phyloP scores from a whole-genome alignment of 1,139 yeast genomes.

The Sugiyamaella pinicola region DNA sequence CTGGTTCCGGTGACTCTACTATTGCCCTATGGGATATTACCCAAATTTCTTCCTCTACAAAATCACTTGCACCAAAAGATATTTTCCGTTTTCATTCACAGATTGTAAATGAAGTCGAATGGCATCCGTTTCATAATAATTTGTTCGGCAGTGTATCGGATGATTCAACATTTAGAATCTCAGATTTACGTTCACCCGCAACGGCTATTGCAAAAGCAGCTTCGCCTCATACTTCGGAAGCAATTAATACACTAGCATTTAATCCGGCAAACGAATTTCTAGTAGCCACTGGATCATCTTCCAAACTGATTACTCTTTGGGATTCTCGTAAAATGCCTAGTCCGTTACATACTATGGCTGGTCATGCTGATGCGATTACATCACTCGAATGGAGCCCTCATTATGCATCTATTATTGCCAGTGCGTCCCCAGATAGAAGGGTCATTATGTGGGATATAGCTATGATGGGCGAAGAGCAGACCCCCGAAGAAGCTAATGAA shows the following conservation, averaged over 20 bases:
- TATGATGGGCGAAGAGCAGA: slow-evolving; percentile 41
- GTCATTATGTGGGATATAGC: slow-evolving; percentile 72
- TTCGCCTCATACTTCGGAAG: slow-evolving; percentile 32
- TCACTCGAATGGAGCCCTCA: slow-evolving; percentile 77
- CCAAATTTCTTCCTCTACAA: slow-evolving; percentile 25
- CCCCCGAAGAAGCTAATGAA: slow-evolving; percentile 36
- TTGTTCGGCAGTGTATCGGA: slow-evolving; percentile 75
- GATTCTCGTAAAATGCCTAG: slow-evolving; percentile 57
- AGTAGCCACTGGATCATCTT: slow-evolving; percentile 69
- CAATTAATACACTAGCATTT: slow-evolving; percentile 65
- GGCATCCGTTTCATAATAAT: slow-evolving; percentile 51
- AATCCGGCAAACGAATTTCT: slow-evolving; percentile 58
- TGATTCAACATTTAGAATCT: slow-evolving; percentile 65
- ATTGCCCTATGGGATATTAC: slow-evolving; percentile 73
- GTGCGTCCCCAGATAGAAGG: slow-evolving; percentile 70
- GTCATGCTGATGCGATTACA: slow-evolving; percentile 65
- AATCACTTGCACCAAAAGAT: slow-evolving; percentile 23
- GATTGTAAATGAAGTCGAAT: slow-evolving; percentile 47
- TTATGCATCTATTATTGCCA: slow-evolving; percentile 60
- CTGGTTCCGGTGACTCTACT: slow-evolving; percentile 68
- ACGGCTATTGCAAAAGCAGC: background rate
- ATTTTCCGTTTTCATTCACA: slow-evolving; percentile 23
- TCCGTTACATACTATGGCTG: slow-evolving; percentile 39
- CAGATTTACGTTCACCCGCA: slow-evolving; percentile 49
- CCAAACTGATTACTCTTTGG: slow-evolving; percentile 64